Evolutionary conservation across 1,139 yeast genomes (phyloP), one percentile per base, ranked within the genome.

Genomic region (Yamadazyma diddensiae): DNA sequence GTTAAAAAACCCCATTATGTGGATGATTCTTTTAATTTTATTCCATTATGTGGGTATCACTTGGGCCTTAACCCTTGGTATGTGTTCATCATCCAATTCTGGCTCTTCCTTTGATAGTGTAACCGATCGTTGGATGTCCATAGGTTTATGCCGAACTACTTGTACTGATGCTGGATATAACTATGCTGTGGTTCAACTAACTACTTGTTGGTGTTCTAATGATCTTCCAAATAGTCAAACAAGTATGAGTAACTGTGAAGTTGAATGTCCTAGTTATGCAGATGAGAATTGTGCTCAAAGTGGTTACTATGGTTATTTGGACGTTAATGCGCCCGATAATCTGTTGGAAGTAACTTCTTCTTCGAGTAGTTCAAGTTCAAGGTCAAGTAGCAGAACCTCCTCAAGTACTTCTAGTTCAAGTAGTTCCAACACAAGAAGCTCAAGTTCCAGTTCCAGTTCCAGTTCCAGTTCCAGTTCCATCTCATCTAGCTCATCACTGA

Each of bases 141-240:
- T 70, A 43, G 87, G 87, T 1, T 53, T 52, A 4, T 81, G 87
- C 50, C 50, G 61, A 5, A 62, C 61, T 35, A 53, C 60, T 24
- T 81, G 88, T 50, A 21, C 39, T 3, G 38, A 33, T 5, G 39
- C 43, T 10, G 79, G 76, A n/a, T 74, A 58, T 46, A 68, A 78
- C 2, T 75, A 69, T 35, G 87, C 79, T 4, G 65, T 81, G 29
- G 55, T 79, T 12, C 80, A 70, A 38, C 64, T 61, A 15, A 46
- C 57, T 33, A 40, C 63, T 30, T 81, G 88, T 54, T 81, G 80
- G 76, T 81, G 88, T 49, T 67, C 83, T 8, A 65, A 79, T 47
- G 49, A 54, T 22, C 55, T 71, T 4, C 85, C 86, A 0, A 62
- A 49, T 2, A 47, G 50, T 18, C 59, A 72, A 2, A 55, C 57